Evolutionary conservation across 805 yeast species (phyloP).

Genomic region (Schizosaccharomyces osmophilus): DNA sequence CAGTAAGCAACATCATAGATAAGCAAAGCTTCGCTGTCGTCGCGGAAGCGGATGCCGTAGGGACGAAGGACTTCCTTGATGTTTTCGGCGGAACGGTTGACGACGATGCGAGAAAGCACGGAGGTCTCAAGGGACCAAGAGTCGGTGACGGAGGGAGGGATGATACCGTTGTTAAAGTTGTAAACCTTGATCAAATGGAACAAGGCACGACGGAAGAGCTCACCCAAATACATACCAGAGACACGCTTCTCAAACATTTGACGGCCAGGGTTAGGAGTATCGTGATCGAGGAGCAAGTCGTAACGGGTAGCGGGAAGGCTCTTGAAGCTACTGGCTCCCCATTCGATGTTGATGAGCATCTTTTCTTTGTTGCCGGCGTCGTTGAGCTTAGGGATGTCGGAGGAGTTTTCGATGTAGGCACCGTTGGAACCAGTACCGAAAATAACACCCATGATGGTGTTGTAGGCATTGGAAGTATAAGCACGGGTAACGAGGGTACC

Average conservation of each 20-base stretch:
- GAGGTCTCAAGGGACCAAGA: constrained; percentile 66
- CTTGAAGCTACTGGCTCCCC: constrained; percentile 84
- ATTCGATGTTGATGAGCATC: constrained; percentile 33
- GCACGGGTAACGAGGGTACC: constrained; percentile 81
- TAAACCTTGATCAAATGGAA: constrained; percentile 35
- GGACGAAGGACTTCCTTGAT: constrained; percentile 37
- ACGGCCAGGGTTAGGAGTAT: constrained; percentile 59
- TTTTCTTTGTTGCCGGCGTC: constrained; percentile 16
- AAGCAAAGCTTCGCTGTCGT: constrained; percentile 14
- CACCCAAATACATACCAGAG: constrained; percentile 29
- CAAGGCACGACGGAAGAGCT: constrained; percentile 49
- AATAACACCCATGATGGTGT: constrained; percentile 67
- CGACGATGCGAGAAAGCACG: constrained; percentile 64
- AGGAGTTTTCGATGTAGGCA: constrained; percentile 62
- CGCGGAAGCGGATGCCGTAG: constrained; percentile 32
- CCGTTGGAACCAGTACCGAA: constrained; percentile 97
- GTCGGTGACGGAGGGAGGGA: constrained; percentile 19
- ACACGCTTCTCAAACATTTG: constrained; percentile 36
- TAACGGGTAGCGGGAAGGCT: constrained; percentile 55
- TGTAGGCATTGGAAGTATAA: constrained; percentile 34
- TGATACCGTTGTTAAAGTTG: constrained; percentile 22
- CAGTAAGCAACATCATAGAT: constrained; percentile 55
- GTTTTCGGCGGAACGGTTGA: constrained; percentile 41
- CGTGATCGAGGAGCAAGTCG: constrained; percentile 45
- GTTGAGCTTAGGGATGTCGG: constrained; percentile 42